phyloP scores from a whole-genome alignment of 768 basidiomycete species.

The Sporobolomyces roseus region DNA sequence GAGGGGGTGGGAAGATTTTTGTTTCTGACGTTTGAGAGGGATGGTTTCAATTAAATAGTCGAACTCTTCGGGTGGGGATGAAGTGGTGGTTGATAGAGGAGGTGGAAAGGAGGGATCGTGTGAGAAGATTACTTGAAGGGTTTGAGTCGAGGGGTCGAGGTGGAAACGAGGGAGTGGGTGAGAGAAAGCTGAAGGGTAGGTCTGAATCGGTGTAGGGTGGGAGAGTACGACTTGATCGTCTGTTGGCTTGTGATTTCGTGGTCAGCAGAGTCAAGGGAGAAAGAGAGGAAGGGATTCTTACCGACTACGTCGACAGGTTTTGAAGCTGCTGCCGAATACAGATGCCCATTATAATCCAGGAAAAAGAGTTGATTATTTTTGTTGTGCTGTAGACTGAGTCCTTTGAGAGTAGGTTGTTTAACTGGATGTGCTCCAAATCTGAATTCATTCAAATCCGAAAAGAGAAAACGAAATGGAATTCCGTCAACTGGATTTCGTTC shows the following conservation, averaged over 20 bases:
- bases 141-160: constrained; percentile 22
- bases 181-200: constrained; percentile 11
- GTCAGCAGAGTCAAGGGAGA: not conserved
- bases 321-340: constrained; percentile 5
- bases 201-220: constrained; percentile 17
- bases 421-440: constrained; percentile 32
- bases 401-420: constrained; percentile 21
- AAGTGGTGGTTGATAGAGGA: not conserved
- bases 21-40: constrained; percentile 4
- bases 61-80: not conserved
- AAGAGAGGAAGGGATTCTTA: not conserved
- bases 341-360: constrained; percentile 26
- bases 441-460: not conserved
- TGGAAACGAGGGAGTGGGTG: constrained; percentile 31
- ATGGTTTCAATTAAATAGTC: constrained; percentile 36
- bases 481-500: not conserved
- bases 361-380: constrained; percentile 29
- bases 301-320: constrained; percentile 8
- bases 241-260: not conserved
- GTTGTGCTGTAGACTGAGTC: constrained; percentile 14
- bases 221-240: constrained; percentile 7
- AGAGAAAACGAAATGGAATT: not conserved
- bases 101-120: constrained; percentile 22
- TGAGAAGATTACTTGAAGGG: constrained; percentile 27
- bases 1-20: too few species aligned